Evolutionary conservation across 495 filamentous ascomycete species (phyloP), one percentile per base, ranked within the genome.

Genomic region (Hyaloscypha finlandica): DNA sequence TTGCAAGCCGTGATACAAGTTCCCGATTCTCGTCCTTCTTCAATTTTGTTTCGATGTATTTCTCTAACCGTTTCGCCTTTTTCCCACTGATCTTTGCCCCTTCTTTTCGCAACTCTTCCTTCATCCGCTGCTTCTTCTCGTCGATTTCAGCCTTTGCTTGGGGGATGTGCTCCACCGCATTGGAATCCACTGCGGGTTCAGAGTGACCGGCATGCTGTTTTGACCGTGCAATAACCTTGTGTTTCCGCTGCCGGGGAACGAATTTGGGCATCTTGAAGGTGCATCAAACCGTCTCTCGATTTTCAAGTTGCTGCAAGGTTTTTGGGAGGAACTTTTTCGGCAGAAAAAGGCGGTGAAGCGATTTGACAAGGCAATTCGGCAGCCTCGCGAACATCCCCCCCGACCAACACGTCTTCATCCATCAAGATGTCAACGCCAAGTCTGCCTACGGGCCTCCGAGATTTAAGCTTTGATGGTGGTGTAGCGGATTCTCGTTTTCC

Each of bases 11-110:
- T 75, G 91, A 91, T 59, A 97, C 84, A 22, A 99, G 79, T 61
- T 88, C 90, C 9, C 90, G 78, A 74, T 93, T 97, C 73, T 98
- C 95, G 74, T 99, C 95, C 76, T 97, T 98, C 74, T 85, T 90
- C 8, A 98, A 80, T 82, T 99, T 99, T 59, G 83, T 95, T 73
- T 97, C 94, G 81, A 99, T 96, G 74, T 99, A 99, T 74, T 97
- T 97, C 66, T 97, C 93, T 39, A 99, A 80, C 48, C 95, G 84
- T 79, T 97, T 98, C 63, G 92, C 85, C 80, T 99, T 99, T 81
- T 98, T 96, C 48, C 86, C 83, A 37, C 90, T 94, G 68, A 97
- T 86, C 74, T 91, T 92, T n/a, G 83, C 77, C 59, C 91, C 84
- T 63, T 90, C 85, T n/a, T 88, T 86, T 65, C 84, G 87, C 55